A percentile compares a stretch with the other conserved stretches of the same genome.
Evolutionary conservation across 1,284 basidiomycete species (phyloP).

Genomic region (Sporisorium exsertum): DNA sequence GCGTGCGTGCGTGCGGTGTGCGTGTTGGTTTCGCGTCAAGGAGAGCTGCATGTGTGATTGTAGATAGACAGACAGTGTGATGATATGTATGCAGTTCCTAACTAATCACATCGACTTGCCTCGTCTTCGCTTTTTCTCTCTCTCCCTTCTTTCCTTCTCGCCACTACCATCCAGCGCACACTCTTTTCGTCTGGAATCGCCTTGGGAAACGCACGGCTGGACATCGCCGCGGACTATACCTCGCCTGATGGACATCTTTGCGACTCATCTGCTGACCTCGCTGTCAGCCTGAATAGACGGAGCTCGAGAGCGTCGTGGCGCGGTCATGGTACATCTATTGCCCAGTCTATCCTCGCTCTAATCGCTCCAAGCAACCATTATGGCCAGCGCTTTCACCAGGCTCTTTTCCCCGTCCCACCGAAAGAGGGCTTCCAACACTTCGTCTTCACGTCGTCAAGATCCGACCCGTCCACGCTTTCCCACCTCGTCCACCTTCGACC

Average conservation of each 20-base stretch:
- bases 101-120: background rate
- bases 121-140: background rate
- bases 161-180: background rate
- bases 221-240: background rate
- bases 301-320: background rate
- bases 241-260: background rate
- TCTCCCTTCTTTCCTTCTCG: background rate
- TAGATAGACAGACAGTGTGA: too few relatives aligned
- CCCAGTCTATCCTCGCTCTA: background rate
- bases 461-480: slow-evolving; percentile 20
- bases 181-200: background rate
- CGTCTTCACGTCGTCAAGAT: slow-evolving; percentile 29
- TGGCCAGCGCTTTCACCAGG: slow-evolving; percentile 44
- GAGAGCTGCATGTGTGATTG: background rate
- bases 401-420: slow-evolving; percentile 38
- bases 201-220: background rate
- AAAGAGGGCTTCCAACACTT: slow-evolving; percentile 22
- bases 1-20: background rate
- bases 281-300: background rate
- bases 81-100: background rate
- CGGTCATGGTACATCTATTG: slow-evolving; percentile 2
- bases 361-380: slow-evolving; percentile 3
- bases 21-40: slow-evolving; percentile 8
- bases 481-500: slow-evolving; percentile 34
- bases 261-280: background rate